Base-by-base conservation (phyloP, 169 alveolate species). In the Cryptosporidium xiaoi region DNA sequence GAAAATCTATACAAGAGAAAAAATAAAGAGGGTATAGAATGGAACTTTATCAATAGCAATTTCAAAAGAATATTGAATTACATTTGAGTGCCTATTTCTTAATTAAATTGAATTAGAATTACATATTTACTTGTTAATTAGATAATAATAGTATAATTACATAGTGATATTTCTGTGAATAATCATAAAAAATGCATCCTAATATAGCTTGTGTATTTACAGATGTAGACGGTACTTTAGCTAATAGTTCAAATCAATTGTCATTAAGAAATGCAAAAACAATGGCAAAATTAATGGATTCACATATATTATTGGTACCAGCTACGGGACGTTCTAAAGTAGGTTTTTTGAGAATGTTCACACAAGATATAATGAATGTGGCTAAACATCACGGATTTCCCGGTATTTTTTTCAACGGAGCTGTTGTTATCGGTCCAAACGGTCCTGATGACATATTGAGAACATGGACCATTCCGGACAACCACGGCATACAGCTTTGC, bases 331-430 rank as follows among this genome's bases (percentile, higher is more conserved):
- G 87, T 24, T 77, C 87, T 24, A 60, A 58, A 48, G 64, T 77
- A 33, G 87, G 87, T 40, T 77, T 77, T 40, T 36, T 58, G 13
- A 77, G 71, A 62, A 60, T 77, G 71, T 62, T 77, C 24, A 60
- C 87, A 40, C 51, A 77, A 20, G 71, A 77, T 62, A 77, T 77
- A 24, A 77, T 56, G 87, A 71, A 77, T 40, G 48, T 77, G 29
- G 87, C 87, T 44, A 77, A 60, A 48, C 71, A 77, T 77, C 77
- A 77, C 27, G 87, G 87, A 12, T 77, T 34, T 60, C 87, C 87
- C 6, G 87, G 87, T 6, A 77, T 77, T 40, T 77, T 34, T n/a
- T 77, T 77, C 40, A 77, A 77, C 36, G 87, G 87, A 36, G 71
- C 87, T 36, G 87, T 77, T 27, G 44, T 77, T 18, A 60, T 77